Base-by-base conservation (phyloP, 768 basidiomycete genomes). In the Trametes punicea region DNA sequence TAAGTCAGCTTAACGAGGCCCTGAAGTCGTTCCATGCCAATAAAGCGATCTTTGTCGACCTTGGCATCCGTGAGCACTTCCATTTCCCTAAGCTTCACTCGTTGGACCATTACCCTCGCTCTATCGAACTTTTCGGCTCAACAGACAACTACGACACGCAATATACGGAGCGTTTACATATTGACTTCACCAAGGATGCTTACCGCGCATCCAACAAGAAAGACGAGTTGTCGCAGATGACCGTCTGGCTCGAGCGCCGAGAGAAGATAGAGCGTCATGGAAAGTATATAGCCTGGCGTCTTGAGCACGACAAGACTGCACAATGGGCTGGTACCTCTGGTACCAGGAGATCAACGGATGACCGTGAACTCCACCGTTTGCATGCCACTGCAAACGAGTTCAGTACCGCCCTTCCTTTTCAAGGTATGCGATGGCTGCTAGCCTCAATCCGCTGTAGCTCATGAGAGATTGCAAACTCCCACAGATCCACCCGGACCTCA, bases 171-270 rank as follows among this genome's bases (percentile, higher is more conserved):
- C 68, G 69, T 0, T 65, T 79, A 0, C 79, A 79, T 50, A 78
- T 78, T 42, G 70, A 77, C 60, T 69, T 67, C 40, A 70, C 75
- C 2, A 79, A 80, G 56, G 41, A 64, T 4, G 65, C 56, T 1
- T 72, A 56, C 52, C 25, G 65, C 46, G 47, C 63, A 29, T 41
- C 52, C 46, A 48, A 65, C 31, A 39, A 39, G 0, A 60, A 62
- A 33, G 59, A 62, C 31, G 53, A 62, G 21, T 49, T 56, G 15
- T 7, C 55, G 5, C 61, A 62, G 38, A 62, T 62, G 61, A 57
- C 61, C 4, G 4, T 27, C 2, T 62, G 61, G 61, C 30, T 62
- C 2, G 50, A 62, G 21, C 54, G 55, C 1, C 15, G 26, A 13
- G 57, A 62, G 41, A 62, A 62, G 44, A 30, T 62, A 7, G 23